Percentiles rank a stretch among this genome's conserved stretches.
Evolutionary conservation across 2,329 filamentous ascomycete species (phyloP).

Genomic region (Penicillium sp.): DNA sequence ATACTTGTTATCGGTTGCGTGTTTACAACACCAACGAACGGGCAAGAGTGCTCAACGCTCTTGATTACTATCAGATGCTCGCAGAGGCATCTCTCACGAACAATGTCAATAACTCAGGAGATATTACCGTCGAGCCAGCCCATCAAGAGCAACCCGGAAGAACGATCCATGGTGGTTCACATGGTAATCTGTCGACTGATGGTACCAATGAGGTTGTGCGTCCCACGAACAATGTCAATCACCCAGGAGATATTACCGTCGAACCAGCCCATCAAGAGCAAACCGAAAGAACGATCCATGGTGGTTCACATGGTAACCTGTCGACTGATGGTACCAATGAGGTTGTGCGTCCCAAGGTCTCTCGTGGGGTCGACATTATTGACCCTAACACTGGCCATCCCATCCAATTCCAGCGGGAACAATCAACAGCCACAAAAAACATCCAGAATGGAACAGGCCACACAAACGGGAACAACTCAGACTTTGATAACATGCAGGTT

Average conservation of each 20-base stretch:
- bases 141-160: background rate
- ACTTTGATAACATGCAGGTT: background rate
- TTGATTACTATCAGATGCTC: background rate
- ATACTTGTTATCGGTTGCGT: background rate
- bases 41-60: background rate
- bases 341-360: background rate
- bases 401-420: background rate
- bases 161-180: background rate
- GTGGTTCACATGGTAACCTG: background rate
- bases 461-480: background rate
- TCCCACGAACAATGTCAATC: no score
- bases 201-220: background rate
- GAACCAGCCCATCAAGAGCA: background rate
- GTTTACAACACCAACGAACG: background rate
- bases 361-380: background rate
- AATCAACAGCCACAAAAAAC: background rate
- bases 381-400: background rate
- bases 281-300: background rate
- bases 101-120: background rate
- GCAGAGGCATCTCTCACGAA: background rate
- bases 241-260: no score
- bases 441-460: background rate
- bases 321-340: background rate
- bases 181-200: background rate
- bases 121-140: background rate